Conservation (phyloP, 345 rosid species). For the Physaria fendleri region DNA sequence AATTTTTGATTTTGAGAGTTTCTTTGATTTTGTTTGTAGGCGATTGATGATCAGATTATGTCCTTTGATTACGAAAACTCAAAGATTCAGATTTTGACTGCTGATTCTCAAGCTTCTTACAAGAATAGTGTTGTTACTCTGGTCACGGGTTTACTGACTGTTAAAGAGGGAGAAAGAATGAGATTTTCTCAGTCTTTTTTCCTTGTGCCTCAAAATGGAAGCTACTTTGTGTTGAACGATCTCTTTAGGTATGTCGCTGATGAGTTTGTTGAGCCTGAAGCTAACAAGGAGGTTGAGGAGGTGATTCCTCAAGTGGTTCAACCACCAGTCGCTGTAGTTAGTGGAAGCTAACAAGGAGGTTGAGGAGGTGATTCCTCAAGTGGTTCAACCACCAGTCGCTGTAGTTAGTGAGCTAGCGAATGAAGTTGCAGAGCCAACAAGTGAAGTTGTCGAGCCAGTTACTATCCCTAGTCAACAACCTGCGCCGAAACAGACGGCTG, state of each 20-base stretch:
- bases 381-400: not conserved
- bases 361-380: constrained; percentile 24
- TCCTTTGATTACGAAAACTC: constrained; percentile 47
- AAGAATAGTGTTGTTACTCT: constrained; percentile 55
- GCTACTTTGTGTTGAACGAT: constrained; percentile 82
- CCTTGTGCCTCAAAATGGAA: constrained; percentile 63
- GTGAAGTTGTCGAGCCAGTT: too few relatives aligned
- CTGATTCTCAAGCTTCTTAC: constrained; percentile 63
- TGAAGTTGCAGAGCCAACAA: too few relatives aligned
- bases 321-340: too few relatives aligned
- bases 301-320: constrained; percentile 14
- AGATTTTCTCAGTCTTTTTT: constrained; percentile 72
- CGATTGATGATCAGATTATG: constrained; percentile 58
- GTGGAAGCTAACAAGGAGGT: constrained; percentile 23
- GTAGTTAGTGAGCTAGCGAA: too few relatives aligned
- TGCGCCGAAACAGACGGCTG: too few relatives aligned
- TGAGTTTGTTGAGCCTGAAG: constrained; percentile 29
- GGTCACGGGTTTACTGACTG: constrained; percentile 63
- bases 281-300: constrained; percentile 24
- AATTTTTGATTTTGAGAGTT: not conserved
- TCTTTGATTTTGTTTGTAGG: constrained; percentile 35
- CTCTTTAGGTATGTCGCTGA: constrained; percentile 62
- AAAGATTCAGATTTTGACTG: constrained; percentile 52
- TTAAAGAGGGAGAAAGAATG: constrained; percentile 40
- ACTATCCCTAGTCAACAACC: too few relatives aligned